Conservation (phyloP, 805 yeast genomes). For the Torulaspora gathmanii region DNA sequence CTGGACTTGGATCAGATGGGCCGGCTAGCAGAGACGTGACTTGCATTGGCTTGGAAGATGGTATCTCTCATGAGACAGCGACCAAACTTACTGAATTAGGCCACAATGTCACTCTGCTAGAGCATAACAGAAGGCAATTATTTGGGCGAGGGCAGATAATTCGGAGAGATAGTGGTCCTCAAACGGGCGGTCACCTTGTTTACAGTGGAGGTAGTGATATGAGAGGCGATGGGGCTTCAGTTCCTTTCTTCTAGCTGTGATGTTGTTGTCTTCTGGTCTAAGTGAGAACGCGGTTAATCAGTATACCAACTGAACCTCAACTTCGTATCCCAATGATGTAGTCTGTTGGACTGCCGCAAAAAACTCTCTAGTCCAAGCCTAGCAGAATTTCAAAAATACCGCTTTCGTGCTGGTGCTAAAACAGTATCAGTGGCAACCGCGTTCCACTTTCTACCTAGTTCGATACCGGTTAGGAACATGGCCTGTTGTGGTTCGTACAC, state of each 20-base stretch:
- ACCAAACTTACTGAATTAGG: constrained; percentile 48
- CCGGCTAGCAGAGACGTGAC: constrained; percentile 60
- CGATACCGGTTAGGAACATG: no score
- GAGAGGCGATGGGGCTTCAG: constrained; percentile 84
- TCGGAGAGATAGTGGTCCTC: constrained; percentile 38
- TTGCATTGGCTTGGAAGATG: constrained; percentile 60
- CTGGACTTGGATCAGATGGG: constrained; percentile 58
- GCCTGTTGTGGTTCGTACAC: no score
- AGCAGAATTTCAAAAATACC: no score
- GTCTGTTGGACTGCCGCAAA: no score
- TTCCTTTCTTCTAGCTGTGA: constrained; percentile 37
- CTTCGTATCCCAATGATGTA: no score
- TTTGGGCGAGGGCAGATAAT: constrained; percentile 77
- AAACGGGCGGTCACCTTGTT: constrained; percentile 40
- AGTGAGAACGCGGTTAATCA: no score
- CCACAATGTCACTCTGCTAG: constrained; percentile 46
- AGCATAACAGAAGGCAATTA: constrained; percentile 41
- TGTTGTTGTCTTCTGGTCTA: no score
- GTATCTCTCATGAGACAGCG: constrained; percentile 46
- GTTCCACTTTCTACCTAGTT: no score
- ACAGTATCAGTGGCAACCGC: no score
- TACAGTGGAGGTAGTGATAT: constrained; percentile 71
- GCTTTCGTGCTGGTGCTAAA: no score
- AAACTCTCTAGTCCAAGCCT: no score
- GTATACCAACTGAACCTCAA: no score